Evolutionary conservation across 2,329 filamentous ascomycete species (phyloP).

Genomic region (Ophiostoma piceae): DNA sequence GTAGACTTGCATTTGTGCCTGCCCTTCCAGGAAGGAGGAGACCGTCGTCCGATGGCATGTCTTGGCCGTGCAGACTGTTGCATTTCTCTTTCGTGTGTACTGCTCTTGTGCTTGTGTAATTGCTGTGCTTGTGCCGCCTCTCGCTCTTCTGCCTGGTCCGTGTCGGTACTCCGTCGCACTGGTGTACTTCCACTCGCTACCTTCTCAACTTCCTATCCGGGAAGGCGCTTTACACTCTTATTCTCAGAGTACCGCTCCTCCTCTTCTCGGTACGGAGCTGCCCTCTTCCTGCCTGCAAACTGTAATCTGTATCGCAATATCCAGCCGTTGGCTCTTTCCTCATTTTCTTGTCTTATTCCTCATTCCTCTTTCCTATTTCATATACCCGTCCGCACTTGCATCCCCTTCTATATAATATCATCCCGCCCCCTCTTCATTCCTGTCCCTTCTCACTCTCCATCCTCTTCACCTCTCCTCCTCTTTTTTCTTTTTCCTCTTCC

Average conservation of each 20-base stretch:
- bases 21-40: constrained; percentile 1
- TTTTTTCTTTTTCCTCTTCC: not conserved
- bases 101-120: not conserved
- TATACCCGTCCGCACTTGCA: not conserved
- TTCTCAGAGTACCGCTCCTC: not conserved
- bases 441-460: not conserved
- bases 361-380: not conserved
- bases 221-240: not conserved
- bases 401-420: not conserved
- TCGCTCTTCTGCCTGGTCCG: not conserved
- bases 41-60: not conserved
- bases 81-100: not conserved
- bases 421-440: not conserved
- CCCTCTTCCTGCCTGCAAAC: not conserved
- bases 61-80: not conserved
- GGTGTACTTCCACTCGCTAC: constrained; percentile 1
- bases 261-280: not conserved
- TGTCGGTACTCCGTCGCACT: constrained; percentile 2
- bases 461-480: not conserved
- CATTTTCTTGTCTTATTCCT: not conserved
- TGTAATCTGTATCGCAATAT: not conserved
- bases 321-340: not conserved
- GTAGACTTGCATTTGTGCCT: not conserved
- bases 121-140: not conserved
- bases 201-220: constrained; percentile 4